phyloP scores from a whole-genome alignment of 169 alveolate species.

The Perkinsus olseni region DNA sequence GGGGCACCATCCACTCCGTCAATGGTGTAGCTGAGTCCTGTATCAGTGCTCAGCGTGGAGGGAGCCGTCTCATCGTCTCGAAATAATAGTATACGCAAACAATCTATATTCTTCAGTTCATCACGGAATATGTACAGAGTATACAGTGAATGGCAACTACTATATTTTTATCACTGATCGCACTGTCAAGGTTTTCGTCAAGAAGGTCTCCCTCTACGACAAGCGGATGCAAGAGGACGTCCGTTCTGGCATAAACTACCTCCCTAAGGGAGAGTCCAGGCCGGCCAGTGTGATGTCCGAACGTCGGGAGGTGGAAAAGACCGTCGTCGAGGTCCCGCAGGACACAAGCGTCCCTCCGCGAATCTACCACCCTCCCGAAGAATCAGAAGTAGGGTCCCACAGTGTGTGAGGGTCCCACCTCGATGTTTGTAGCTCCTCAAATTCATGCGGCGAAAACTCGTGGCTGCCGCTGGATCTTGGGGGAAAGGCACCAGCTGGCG shows the following conservation, averaged over 20 bases:
- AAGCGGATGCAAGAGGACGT: neutral
- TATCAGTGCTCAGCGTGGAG: too few relatives aligned
- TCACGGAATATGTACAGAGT: too few relatives aligned
- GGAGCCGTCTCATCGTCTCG: too few relatives aligned
- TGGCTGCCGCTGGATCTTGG: neutral
- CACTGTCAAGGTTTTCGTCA: too few relatives aligned
- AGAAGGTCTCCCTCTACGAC: neutral
- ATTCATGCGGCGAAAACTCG: neutral
- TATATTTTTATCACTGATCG: too few relatives aligned
- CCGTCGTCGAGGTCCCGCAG: too few relatives aligned
- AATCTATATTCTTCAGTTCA: too few relatives aligned
- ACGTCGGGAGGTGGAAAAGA: neutral
- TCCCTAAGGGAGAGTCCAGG: neutral
- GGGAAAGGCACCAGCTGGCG: neutral
- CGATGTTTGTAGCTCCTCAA: neutral
- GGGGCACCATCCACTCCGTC: neutral
- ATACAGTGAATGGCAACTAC: neutral
- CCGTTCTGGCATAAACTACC: neutral
- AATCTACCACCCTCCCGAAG: neutral
- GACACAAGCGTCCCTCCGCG: too few relatives aligned
- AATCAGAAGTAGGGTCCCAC: neutral
- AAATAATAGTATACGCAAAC: too few relatives aligned
- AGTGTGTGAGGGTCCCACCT: neutral
- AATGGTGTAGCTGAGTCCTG: neutral
- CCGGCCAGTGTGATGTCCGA: neutral